Evolutionary conservation across 2,329 filamentous ascomycete species (phyloP).

Genomic region (Karstenula rhodostoma): DNA sequence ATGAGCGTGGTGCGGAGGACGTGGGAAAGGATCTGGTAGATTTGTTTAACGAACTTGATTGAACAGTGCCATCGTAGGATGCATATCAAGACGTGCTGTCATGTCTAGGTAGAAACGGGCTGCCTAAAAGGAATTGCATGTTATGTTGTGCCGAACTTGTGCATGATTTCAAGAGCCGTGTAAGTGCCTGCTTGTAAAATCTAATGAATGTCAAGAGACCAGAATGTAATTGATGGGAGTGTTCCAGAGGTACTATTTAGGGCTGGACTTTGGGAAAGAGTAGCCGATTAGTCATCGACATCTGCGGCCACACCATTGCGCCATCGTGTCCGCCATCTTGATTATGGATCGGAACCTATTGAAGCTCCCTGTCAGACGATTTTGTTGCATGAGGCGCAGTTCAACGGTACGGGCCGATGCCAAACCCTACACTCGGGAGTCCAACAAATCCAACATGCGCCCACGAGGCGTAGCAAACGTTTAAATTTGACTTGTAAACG

Average conservation of each 20-base stretch:
- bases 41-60: not conserved
- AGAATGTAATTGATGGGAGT: no score
- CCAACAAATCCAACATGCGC: not conserved
- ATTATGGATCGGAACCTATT: not conserved
- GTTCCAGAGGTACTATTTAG: no score
- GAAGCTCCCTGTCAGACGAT: not conserved
- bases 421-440: not conserved
- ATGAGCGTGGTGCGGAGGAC: not conserved
- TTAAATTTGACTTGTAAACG: not conserved
- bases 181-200: not conserved
- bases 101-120: not conserved
- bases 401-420: not conserved
- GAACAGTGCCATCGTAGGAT: not conserved
- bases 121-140: not conserved
- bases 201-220: no score
- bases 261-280: no score
- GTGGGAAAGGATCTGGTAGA: constrained; percentile 12
- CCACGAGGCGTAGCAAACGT: not conserved
- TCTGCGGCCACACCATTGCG: not conserved
- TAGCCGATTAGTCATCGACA: no score
- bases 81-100: not conserved
- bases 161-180: no score
- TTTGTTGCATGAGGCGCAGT: not conserved
- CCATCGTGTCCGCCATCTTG: not conserved
- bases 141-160: no score